Conservation (phyloP, 2,329 filamentous ascomycete species). For the Chaetomium globosum region DNA sequence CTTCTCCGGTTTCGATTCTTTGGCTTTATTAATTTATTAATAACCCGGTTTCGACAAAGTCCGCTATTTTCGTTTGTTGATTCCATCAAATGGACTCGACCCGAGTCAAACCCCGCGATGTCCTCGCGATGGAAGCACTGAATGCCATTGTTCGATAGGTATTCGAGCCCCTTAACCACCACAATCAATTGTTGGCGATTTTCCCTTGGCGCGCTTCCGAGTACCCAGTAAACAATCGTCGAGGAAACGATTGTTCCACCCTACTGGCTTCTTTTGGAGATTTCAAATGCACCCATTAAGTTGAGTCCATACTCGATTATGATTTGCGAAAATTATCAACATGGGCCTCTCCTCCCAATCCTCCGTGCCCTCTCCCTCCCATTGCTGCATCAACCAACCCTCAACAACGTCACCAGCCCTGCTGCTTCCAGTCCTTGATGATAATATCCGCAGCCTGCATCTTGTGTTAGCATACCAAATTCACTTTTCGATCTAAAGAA, state of each 20-base stretch:
- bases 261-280: not conserved
- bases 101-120: not conserved
- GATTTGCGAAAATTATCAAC: not conserved
- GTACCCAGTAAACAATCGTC: not conserved
- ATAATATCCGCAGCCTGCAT: constrained; percentile 30
- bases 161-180: not conserved
- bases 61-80: not conserved
- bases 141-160: not conserved
- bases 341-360: not conserved
- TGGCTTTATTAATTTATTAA: too few species aligned
- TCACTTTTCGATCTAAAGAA: not conserved
- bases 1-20: too few species aligned
- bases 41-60: not conserved
- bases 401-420: not conserved
- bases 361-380: not conserved
- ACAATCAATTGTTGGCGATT: not conserved
- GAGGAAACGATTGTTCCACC: too few species aligned
- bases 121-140: not conserved
- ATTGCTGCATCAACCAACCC: not conserved
- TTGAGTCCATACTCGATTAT: not conserved
- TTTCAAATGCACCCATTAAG: not conserved
- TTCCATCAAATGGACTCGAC: not conserved
- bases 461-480: not conserved
- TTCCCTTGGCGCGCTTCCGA: too few species aligned
- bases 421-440: constrained; percentile 23